Percentiles rank a stretch among this genome's conserved stretches.
phyloP scores from a whole-genome alignment of 441 rosid genomes.

The Pelargonium citronellum region DNA sequence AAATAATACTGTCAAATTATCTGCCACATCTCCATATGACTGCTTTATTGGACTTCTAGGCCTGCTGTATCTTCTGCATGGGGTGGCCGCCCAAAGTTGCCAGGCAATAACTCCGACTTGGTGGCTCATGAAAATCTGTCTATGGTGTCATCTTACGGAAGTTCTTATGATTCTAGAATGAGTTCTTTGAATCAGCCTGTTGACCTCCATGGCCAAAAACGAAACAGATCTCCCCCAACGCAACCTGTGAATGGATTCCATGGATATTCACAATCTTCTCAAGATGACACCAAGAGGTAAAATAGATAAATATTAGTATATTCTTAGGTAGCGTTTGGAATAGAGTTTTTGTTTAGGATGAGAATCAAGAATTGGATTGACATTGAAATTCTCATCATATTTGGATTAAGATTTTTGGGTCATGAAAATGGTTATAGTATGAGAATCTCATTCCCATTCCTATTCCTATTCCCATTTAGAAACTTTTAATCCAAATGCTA shows the following conservation, averaged over 20 bases:
- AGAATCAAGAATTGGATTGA: too few species aligned
- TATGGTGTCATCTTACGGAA: conserved; percentile 27
- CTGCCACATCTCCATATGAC: conserved; percentile 13
- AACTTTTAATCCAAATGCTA: too few species aligned
- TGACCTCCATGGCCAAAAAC: conserved; percentile 39
- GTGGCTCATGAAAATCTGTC: conserved; percentile 32
- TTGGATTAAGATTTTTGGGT: too few species aligned
- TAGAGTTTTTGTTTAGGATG: too few species aligned
- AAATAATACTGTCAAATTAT: not conserved
- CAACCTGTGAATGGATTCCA: conserved; percentile 25
- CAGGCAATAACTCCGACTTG: conserved; percentile 27
- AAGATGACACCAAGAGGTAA: conserved; percentile 47
- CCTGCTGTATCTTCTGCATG: conserved; percentile 32
- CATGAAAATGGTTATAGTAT: too few species aligned
- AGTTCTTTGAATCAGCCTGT: conserved; percentile 26
- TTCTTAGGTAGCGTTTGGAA: not conserved
- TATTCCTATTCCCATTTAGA: too few species aligned
- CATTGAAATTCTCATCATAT: too few species aligned
- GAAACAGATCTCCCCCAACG: conserved; percentile 35
- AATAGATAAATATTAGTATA: conserved; percentile 18
- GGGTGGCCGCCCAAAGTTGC: conserved; percentile 34
- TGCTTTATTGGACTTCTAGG: conserved; percentile 30
- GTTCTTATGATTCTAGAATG: conserved; percentile 27
- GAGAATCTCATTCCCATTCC: too few species aligned
- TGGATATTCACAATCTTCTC: conserved; percentile 32